A percentile compares a stretch with the other conserved stretches of the same genome.
Evolutionary conservation across 108 stramenopile genomes (phyloP).

Genomic region (Pinguiococcus pyrenoidosus): DNA sequence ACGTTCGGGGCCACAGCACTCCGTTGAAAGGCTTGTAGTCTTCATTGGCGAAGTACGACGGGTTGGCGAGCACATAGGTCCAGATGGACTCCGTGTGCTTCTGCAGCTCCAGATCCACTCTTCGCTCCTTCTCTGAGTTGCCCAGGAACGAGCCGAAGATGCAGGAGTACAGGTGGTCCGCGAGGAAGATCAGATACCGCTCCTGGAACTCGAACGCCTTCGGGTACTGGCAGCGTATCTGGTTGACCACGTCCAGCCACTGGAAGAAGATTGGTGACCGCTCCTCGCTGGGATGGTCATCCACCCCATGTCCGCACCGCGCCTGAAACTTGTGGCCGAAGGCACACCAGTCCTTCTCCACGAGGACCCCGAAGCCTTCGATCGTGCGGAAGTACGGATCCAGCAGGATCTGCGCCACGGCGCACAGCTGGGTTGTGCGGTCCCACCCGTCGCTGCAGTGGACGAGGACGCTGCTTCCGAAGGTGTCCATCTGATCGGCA

Average conservation of each 20-base stretch:
- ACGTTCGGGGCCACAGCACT: conserved; percentile 17
- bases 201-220: conserved; percentile 10
- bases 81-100: conserved; percentile 3
- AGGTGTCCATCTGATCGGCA: conserved; percentile 7
- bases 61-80: conserved; percentile 4
- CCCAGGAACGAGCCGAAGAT: conserved; percentile 83
- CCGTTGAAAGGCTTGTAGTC: not conserved
- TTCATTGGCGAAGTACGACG: conserved; percentile 5
- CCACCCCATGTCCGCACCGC: conserved; percentile 25
- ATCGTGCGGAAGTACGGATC: conserved; percentile 46
- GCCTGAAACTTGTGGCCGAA: conserved; percentile 48
- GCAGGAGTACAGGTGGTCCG: conserved; percentile 73
- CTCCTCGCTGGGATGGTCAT: conserved; percentile 4
- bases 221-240: conserved; percentile 31
- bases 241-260: conserved; percentile 30
- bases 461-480: conserved; percentile 19
- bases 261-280: conserved; percentile 38
- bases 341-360: conserved; percentile 47
- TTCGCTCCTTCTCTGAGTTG: conserved; percentile 72
- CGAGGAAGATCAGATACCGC: conserved; percentile 41
- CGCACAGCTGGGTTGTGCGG: conserved; percentile 37
- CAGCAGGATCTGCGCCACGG: conserved; percentile 36
- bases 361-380: conserved; percentile 31
- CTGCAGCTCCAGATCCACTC: conserved; percentile 8
- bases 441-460: conserved; percentile 52